A percentile compares a stretch with the other conserved stretches of the same genome.
These are phyloP conservation scores for Aspergillus nidulans DNA, from an alignment of 495 filamentous ascomycete species.

Conservation along the genomic window DNA sequence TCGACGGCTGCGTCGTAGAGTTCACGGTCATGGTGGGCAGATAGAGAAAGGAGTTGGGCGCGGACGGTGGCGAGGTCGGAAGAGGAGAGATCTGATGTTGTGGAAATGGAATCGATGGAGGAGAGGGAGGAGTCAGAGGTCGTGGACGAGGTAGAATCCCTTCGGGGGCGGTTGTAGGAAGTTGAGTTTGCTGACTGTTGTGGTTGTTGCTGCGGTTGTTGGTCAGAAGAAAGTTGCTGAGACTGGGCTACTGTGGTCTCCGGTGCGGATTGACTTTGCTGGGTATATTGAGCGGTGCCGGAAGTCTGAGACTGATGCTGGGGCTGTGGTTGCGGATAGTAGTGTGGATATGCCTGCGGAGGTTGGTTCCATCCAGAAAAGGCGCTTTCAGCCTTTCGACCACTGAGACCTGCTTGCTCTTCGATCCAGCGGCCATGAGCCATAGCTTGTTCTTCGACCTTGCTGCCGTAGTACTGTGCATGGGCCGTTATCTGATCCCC, in stretches of 20 bases:
- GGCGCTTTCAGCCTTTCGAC: slow-evolving; percentile 22
- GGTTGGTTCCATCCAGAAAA: slow-evolving; percentile 17
- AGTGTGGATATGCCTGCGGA: slow-evolving; percentile 13
- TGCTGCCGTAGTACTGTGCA: slow-evolving; percentile 37
- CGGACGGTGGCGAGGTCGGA: slow-evolving; percentile 41
- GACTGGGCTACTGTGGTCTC: background rate
- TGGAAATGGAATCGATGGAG: slow-evolving; percentile 41
- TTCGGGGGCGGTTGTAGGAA: slow-evolving; percentile 15
- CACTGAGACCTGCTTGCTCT: slow-evolving; percentile 32
- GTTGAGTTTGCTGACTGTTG: slow-evolving; percentile 9
- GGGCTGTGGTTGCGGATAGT: background rate
- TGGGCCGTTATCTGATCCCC: slow-evolving; percentile 39
- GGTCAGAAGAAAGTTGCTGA: background rate
- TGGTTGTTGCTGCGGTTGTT: background rate
- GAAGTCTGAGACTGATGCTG: background rate
- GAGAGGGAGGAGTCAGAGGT: slow-evolving; percentile 38
- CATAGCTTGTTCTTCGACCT: slow-evolving; percentile 41
- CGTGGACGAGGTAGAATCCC: slow-evolving; percentile 31
- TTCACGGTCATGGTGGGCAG: slow-evolving; percentile 38
- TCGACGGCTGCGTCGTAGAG: slow-evolving; percentile 37
- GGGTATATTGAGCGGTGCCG: background rate
- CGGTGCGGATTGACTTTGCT: background rate
- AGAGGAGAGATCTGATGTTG: slow-evolving; percentile 37
- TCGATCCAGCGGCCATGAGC: slow-evolving; percentile 41
- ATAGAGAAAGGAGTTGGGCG: slow-evolving; percentile 34